phyloP scores from a whole-genome alignment of 2,329 filamentous ascomycete genomes.

The Colletotrichum filicis region DNA sequence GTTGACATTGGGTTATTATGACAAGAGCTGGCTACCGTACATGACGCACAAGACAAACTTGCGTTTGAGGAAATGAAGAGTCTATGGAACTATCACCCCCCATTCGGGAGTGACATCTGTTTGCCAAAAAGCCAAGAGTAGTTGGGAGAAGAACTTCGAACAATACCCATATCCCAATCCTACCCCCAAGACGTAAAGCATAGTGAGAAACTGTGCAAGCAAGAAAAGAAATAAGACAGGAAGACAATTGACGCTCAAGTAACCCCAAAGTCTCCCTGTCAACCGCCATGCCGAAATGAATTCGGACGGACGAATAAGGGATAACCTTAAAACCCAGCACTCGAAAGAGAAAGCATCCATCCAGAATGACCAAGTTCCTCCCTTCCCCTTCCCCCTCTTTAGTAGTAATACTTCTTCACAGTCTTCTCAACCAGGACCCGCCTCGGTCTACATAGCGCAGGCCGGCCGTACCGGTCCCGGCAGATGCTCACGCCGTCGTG shows the following conservation, averaged over 20 bases:
- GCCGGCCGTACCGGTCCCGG: slow-evolving; percentile 2
- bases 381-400: too few relatives aligned
- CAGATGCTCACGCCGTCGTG: background rate
- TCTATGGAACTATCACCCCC: background rate
- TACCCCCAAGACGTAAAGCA: background rate
- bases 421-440: background rate
- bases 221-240: background rate
- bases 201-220: background rate
- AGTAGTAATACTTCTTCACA: slow-evolving; percentile 4
- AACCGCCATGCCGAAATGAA: too few relatives aligned
- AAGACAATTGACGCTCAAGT: background rate
- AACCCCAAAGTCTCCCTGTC: too few relatives aligned
- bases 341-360: too few relatives aligned
- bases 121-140: too few relatives aligned
- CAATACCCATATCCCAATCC: background rate
- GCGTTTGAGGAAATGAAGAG: background rate
- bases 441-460: background rate
- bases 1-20: background rate
- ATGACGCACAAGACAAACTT: background rate
- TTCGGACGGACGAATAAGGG: too few relatives aligned
- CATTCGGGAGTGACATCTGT: background rate
- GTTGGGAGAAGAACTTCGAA: too few relatives aligned
- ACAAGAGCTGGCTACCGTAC: background rate
- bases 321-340: too few relatives aligned
- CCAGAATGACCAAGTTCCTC: slow-evolving; percentile 40